Conservation (phyloP, 768 basidiomycete genomes). For the Tulasnella sp. region DNA sequence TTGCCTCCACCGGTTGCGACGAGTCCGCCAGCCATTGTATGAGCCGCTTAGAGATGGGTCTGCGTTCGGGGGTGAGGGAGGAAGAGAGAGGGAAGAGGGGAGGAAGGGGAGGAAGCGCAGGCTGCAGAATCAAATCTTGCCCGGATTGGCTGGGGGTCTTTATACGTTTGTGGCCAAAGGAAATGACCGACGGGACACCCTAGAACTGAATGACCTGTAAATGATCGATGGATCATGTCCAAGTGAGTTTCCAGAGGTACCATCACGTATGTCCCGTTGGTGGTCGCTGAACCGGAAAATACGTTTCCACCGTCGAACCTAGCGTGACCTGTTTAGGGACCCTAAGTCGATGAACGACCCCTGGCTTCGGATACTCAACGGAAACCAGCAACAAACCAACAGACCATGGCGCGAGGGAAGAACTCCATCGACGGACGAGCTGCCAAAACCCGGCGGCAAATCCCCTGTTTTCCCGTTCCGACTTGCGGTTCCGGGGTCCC, state of each 20-base stretch:
- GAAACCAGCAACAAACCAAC: neutral
- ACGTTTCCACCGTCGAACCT: neutral
- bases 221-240: neutral
- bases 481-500: neutral
- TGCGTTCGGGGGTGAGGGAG: neutral
- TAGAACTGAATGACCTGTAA: neutral
- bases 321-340: neutral
- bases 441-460: neutral
- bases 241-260: neutral
- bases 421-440: too few relatives aligned
- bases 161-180: neutral
- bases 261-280: neutral
- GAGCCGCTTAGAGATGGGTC: slow-evolving; percentile 13
- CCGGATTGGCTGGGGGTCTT: neutral
- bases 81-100: neutral
- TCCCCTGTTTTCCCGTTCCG: neutral
- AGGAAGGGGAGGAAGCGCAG: neutral
- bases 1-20: slow-evolving; percentile 23
- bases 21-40: slow-evolving; percentile 15
- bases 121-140: neutral
- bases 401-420: neutral
- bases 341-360: neutral
- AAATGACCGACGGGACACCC: neutral
- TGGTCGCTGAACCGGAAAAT: neutral
- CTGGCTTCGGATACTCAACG: neutral